Conservation (phyloP, 1,284 basidiomycete species). For the Naganishia cerealis region DNA sequence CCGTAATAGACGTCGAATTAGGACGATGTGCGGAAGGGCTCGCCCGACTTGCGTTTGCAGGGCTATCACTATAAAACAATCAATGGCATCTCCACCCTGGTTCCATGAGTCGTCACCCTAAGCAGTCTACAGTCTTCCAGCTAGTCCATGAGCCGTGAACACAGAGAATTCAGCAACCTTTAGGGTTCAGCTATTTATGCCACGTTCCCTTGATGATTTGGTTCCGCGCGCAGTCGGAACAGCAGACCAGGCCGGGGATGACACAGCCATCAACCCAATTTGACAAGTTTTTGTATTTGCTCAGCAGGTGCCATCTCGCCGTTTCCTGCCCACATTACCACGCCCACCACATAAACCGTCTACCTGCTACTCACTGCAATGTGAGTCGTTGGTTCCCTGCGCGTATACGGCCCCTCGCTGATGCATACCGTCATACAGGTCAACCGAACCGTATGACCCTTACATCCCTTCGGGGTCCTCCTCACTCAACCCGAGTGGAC, state of each 20-base stretch:
- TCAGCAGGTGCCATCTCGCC: no score
- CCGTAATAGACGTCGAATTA: slow-evolving; percentile 22
- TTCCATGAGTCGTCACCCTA: background rate
- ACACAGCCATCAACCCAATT: background rate
- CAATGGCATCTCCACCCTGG: slow-evolving; percentile 1
- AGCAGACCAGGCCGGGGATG: background rate
- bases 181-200: no score
- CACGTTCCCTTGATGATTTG: background rate
- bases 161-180: no score
- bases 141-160: no score
- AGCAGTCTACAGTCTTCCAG: background rate
- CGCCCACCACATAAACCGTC: background rate
- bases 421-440: slow-evolving; percentile 39
- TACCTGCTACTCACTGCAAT: background rate
- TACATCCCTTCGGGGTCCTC: slow-evolving; percentile 81
- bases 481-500: slow-evolving; percentile 61
- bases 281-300: background rate
- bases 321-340: background rate
- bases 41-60: background rate
- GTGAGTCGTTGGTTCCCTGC: background rate
- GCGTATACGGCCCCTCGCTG: background rate
- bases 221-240: background rate
- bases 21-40: background rate
- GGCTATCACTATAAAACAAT: slow-evolving; percentile 24
- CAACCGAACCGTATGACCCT: slow-evolving; percentile 84